Conservation (phyloP, 305 asterid species). For the Fraxinus latifolia region DNA sequence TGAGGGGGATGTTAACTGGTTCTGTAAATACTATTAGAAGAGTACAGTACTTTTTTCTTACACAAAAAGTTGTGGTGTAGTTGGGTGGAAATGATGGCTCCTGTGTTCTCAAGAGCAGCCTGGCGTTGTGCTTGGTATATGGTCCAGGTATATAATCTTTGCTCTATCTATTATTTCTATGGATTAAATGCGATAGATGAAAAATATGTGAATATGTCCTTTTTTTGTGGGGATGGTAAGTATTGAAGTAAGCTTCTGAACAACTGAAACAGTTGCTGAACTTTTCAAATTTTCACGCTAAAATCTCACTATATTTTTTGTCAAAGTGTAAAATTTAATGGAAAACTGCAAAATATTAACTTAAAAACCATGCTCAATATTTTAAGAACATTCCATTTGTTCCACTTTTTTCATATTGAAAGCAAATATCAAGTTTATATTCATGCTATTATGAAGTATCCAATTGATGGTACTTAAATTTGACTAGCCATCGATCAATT, state of each 20-base stretch:
- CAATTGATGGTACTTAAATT: background rate
- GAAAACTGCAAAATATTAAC: background rate
- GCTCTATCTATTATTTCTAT: background rate
- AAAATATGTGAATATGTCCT: background rate
- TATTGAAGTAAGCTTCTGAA: background rate
- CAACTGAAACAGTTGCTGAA: background rate
- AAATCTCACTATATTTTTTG: background rate
- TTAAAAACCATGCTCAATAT: background rate
- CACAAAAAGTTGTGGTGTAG: constrained; percentile 34
- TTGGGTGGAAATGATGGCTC: constrained; percentile 99
- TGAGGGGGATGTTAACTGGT: background rate
- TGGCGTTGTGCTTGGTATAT: constrained; percentile 95
- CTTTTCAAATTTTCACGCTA: background rate
- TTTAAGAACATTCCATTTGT: background rate
- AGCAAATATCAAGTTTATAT: background rate
- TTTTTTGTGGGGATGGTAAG: background rate
- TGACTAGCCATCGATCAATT: background rate
- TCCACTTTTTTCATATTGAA: background rate
- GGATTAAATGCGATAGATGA: background rate
- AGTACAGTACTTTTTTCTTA: background rate
- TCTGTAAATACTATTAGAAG: background rate
- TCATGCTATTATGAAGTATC: background rate
- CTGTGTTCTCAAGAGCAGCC: constrained; percentile 86
- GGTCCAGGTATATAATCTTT: constrained; percentile 58
- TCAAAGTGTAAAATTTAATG: background rate